A percentile compares a stretch with the other conserved stretches of the same genome.
Conservation (phyloP, 441 rosid species). For the Flueggea neowawraea region DNA sequence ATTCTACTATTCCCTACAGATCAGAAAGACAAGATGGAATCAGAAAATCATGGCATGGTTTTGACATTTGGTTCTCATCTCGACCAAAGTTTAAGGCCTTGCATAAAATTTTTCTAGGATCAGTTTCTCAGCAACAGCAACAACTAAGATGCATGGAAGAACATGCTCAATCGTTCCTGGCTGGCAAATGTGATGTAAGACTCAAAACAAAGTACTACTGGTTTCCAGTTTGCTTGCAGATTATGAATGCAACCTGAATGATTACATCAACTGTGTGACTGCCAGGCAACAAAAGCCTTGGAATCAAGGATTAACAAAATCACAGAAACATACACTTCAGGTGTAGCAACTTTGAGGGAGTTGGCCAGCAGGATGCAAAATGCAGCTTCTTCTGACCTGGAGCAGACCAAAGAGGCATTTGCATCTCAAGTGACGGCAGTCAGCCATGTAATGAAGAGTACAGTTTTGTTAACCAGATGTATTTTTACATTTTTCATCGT, state of each 20-base stretch:
- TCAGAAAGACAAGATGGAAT: conserved; percentile 72
- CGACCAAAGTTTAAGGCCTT: conserved; percentile 61
- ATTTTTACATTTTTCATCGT: conserved; percentile 1
- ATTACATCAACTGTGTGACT: conserved; percentile 13
- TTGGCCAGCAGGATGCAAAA: conserved; percentile 41
- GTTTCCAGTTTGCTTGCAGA: too few species aligned
- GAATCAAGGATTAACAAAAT: conserved; percentile 54
- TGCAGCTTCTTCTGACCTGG: conserved; percentile 53
- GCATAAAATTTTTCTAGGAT: conserved; percentile 69
- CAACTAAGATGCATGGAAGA: conserved; percentile 84
- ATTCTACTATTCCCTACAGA: conserved; percentile 35
- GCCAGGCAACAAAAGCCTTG: conserved; percentile 62
- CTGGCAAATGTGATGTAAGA: conserved; percentile 81
- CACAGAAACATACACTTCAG: conserved; percentile 49
- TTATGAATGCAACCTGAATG: not conserved
- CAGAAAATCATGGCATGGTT: conserved; percentile 62
- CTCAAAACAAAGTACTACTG: too few species aligned
- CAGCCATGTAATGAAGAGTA: conserved; percentile 46
- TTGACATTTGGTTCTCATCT: conserved; percentile 86
- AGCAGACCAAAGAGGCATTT: conserved; percentile 37
- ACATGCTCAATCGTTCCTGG: conserved; percentile 56
- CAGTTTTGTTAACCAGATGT: not conserved
- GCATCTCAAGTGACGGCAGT: conserved; percentile 39
- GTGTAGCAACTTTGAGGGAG: conserved; percentile 47
- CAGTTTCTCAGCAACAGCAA: conserved; percentile 84